These are phyloP conservation scores for Clonostachys byssicola DNA, from an alignment of 2,329 filamentous ascomycete genomes.

Conservation along the genomic window DNA sequence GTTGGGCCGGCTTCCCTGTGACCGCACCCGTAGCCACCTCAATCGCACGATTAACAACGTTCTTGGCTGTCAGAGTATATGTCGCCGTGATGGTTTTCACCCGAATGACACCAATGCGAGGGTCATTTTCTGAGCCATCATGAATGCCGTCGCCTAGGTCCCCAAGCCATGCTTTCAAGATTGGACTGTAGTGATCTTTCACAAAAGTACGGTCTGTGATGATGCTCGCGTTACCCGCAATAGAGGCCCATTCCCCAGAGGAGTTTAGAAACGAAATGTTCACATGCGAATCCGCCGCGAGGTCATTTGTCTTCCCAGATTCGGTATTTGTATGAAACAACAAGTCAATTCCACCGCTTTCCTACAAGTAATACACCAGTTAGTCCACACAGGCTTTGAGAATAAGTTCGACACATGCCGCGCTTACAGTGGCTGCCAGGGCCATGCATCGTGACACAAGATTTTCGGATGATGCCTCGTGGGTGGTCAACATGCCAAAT, in stretches of 20 bases:
- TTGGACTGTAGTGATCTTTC: slow-evolving; percentile 69
- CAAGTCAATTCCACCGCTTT: slow-evolving; percentile 73
- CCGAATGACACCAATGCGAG: slow-evolving; percentile 76
- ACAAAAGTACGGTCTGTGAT: slow-evolving; percentile 66
- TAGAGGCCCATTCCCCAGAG: slow-evolving; percentile 80
- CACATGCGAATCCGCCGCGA: slow-evolving; percentile 66
- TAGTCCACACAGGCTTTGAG: too few species aligned
- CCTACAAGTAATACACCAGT: slow-evolving; percentile 39
- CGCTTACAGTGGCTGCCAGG: slow-evolving; percentile 68
- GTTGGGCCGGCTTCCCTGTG: slow-evolving; percentile 64
- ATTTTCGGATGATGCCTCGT: slow-evolving; percentile 57
- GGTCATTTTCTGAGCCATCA: slow-evolving; percentile 77
- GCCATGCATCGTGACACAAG: slow-evolving; percentile 85
- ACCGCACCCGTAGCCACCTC: slow-evolving; percentile 74
- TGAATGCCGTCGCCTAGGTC: slow-evolving; percentile 81
- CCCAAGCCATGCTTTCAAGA: slow-evolving; percentile 80
- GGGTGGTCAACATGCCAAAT: slow-evolving; percentile 87
- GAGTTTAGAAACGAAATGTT: slow-evolving; percentile 78
- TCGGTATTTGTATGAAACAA: slow-evolving; percentile 92
- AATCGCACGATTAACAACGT: slow-evolving; percentile 56
- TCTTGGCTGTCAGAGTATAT: slow-evolving; percentile 63
- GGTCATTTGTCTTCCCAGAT: slow-evolving; percentile 81
- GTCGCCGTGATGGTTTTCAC: slow-evolving; percentile 70
- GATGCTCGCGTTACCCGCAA: slow-evolving; percentile 70
- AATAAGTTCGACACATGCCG: too few species aligned